phyloP scores from a whole-genome alignment of 768 basidiomycete genomes.

The Austroboletus festivus region DNA sequence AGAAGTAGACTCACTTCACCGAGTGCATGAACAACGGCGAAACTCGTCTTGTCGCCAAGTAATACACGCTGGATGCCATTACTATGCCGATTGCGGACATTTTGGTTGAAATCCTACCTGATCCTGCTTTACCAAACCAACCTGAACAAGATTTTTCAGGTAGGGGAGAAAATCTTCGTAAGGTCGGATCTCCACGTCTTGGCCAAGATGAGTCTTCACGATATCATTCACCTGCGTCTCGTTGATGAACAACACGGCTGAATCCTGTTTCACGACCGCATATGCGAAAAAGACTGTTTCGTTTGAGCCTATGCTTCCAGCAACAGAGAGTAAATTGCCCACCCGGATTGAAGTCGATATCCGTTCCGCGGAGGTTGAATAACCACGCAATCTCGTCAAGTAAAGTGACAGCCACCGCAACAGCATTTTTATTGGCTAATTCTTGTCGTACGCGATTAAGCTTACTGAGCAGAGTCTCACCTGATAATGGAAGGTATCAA shows the following conservation, averaged over 20 bases:
- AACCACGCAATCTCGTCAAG: slow-evolving; percentile 96
- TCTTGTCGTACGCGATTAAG: slow-evolving; percentile 63
- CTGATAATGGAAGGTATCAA: slow-evolving; percentile 28
- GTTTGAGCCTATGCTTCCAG: not conserved
- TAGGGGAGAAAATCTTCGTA: slow-evolving; percentile 69
- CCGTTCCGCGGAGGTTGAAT: slow-evolving; percentile 87
- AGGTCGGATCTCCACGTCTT: slow-evolving; percentile 59
- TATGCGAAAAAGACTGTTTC: slow-evolving; percentile 85
- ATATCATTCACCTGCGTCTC: slow-evolving; percentile 41
- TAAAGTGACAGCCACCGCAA: slow-evolving; percentile 77
- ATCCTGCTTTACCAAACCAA: slow-evolving; percentile 34
- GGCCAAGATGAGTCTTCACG: slow-evolving; percentile 47
- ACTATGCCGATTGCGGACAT: not conserved
- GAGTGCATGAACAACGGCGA: slow-evolving; percentile 79
- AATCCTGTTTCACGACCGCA: slow-evolving; percentile 64
- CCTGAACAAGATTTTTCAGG: slow-evolving; percentile 47
- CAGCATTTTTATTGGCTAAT: slow-evolving; percentile 49
- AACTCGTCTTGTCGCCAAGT: slow-evolving; percentile 71
- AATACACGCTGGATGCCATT: slow-evolving; percentile 57
- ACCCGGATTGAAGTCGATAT: slow-evolving; percentile 87
- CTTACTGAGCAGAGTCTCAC: slow-evolving; percentile 65
- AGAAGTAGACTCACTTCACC: slow-evolving; percentile 50
- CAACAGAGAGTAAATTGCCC: not conserved
- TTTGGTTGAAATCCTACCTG: slow-evolving; percentile 21
- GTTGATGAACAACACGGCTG: slow-evolving; percentile 68